phyloP scores from a whole-genome alignment of 331 rosid species.

The Malus hybrid region DNA sequence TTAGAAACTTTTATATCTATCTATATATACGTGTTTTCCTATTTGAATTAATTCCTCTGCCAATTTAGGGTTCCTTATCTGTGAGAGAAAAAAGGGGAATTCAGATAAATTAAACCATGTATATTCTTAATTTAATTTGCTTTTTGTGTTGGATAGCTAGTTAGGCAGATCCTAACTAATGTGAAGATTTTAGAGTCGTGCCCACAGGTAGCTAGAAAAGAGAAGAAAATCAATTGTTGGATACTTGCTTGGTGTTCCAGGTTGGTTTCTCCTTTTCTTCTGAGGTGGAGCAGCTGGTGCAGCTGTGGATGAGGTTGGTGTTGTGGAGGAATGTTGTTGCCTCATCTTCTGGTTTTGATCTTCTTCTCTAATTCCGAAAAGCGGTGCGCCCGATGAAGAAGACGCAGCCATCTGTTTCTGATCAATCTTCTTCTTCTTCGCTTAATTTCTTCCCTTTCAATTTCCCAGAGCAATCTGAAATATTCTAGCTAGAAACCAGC shows the following conservation, averaged over 20 bases:
- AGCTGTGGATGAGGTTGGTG: conserved; percentile 47
- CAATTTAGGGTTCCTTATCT: conserved; percentile 28
- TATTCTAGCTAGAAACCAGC: not conserved
- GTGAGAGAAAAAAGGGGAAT: not conserved
- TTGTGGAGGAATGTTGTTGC: conserved; percentile 63
- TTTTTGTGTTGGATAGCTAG: not conserved
- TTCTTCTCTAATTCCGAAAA: conserved; percentile 68
- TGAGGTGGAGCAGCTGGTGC: conserved; percentile 33
- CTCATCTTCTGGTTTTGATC: conserved; percentile 67
- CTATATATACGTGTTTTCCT: not conserved
- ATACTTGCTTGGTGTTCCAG: conserved; percentile 99
- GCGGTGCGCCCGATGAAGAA: conserved; percentile 46
- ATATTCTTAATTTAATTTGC: not conserved
- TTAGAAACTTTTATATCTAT: not conserved
- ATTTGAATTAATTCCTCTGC: not conserved
- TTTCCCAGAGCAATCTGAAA: conserved; percentile 18
- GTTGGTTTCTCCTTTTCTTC: conserved; percentile 94
- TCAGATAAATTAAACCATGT: not conserved
- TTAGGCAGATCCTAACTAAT: not conserved
- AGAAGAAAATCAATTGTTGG: not conserved
- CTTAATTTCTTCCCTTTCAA: conserved; percentile 2
- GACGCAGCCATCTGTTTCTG: conserved; percentile 61
- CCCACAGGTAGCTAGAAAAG: not conserved
- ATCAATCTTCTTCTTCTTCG: not conserved
- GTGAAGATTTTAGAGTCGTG: not conserved